Evolutionary conservation across 345 rosid genomes (phyloP), one percentile per base, ranked within the genome.

Genomic region (Leavenworthia alabamica): DNA sequence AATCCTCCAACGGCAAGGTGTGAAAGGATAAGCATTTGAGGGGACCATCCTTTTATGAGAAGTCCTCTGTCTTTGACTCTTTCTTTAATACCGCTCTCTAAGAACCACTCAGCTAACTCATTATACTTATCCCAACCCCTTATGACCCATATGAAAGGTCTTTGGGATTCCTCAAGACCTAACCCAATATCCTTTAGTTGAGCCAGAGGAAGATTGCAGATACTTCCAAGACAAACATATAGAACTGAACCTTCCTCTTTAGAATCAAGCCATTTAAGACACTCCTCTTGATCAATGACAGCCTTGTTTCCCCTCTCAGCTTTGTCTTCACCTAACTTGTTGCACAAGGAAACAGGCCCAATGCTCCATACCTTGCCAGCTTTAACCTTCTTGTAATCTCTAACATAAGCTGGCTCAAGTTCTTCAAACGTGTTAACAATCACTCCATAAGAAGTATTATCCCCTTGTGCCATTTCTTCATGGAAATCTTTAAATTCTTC

Each of bases 111-210:
- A 13, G 22, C 43, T 8, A 77, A 1, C 31, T 55, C 73, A 17
- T 60, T 36, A 22, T 60, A 32, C 11, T 29, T 73, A 5, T 72
- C 49, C 7, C 66, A 79, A 1, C 68, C 53, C 66, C 77, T 81
- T 2, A 75, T 64, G 4, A 75, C 86, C 93, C 83, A 86, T 8
- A 86, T 62, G 44, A 86, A 83, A 16, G 58, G 67, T 62, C 48
- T 48, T 37, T 48, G 5, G 6, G 67, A 62, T 62, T 62, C 67
- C 29, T 63, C 68, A 0, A 63, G 59, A 16, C 69, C 60, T 41
- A 52, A 1, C 0, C 69, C 69, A 23, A 10, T 33, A 52, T 64
- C 69, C 7, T 41, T 64, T 14, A 64, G 69, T 2, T 64, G 69
- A 41, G 41, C 1, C n/a, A 64, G 3, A n/a, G 69, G 69, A 64